Evolutionary conservation across 768 basidiomycete species (phyloP).

Genomic region (Kwoniella shandongensis): DNA sequence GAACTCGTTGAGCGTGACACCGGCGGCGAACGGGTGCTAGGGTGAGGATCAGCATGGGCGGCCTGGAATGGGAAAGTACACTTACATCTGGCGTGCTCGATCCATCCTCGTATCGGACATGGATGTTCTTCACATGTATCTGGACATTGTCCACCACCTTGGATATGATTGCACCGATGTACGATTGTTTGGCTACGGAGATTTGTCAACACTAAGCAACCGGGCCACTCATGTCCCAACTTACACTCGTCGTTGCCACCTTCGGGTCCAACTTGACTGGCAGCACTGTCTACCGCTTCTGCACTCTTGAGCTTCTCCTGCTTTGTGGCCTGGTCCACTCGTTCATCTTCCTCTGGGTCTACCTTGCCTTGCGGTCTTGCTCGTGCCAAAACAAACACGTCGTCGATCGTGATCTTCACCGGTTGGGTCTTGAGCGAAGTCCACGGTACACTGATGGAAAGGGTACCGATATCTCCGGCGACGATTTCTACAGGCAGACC

Average conservation of each 20-base stretch:
- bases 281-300: slow-evolving; percentile 59
- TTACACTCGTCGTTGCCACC: slow-evolving; percentile 50
- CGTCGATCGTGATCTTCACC: slow-evolving; percentile 85
- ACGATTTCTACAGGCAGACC: slow-evolving; percentile 90
- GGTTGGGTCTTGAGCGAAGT: slow-evolving; percentile 59
- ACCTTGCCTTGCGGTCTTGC: slow-evolving; percentile 64
- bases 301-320: slow-evolving; percentile 84
- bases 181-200: slow-evolving; percentile 66
- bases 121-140: slow-evolving; percentile 91
- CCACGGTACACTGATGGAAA: slow-evolving; percentile 50
- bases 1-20: slow-evolving; percentile 82
- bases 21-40: slow-evolving; percentile 92
- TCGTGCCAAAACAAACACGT: slow-evolving; percentile 89
- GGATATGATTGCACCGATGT: slow-evolving; percentile 75
- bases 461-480: slow-evolving; percentile 63
- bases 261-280: slow-evolving; percentile 56
- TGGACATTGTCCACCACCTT: slow-evolving; percentile 96
- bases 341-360: slow-evolving; percentile 81
- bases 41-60: background rate
- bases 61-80: background rate
- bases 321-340: slow-evolving; percentile 78
- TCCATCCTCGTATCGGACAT: slow-evolving; percentile 93
- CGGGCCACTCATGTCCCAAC: too few species aligned
- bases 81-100: slow-evolving; percentile 87
- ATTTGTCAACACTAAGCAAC: slow-evolving; percentile 18